Evolutionary conservation across 2,329 filamentous ascomycete species (phyloP).

Genomic region (Polychaeton citri): DNA sequence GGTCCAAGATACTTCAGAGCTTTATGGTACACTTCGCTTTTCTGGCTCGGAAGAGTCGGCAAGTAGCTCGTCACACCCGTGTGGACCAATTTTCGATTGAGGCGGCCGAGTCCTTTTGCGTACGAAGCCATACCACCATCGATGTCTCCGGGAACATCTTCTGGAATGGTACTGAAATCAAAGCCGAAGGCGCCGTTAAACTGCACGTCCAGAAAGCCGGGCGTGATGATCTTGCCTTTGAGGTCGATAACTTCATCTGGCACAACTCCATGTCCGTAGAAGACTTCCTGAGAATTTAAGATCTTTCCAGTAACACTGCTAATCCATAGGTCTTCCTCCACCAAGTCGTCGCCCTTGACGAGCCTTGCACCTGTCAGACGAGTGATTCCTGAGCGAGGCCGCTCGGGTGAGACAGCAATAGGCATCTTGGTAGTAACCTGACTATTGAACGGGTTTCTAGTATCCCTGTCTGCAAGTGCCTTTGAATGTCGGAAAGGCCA

Average conservation of each 20-base stretch:
- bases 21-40: conserved; percentile 67
- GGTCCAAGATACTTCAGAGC: conserved; percentile 68
- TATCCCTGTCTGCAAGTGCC: too few species aligned
- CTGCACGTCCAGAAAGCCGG: conserved; percentile 81
- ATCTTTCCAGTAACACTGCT: conserved; percentile 72
- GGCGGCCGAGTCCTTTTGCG: conserved; percentile 53
- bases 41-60: conserved; percentile 73
- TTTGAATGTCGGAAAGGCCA: too few species aligned
- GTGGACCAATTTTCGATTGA: conserved; percentile 58
- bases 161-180: conserved; percentile 71
- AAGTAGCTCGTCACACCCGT: conserved; percentile 83
- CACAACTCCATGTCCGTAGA: conserved; percentile 53
- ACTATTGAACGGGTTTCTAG: too few species aligned
- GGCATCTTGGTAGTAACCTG: too few species aligned
- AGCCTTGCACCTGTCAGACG: conserved; percentile 56
- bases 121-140: conserved; percentile 43
- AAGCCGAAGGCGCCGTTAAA: conserved; percentile 88
- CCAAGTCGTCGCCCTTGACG: conserved; percentile 52
- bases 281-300: conserved; percentile 51
- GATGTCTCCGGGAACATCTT: conserved; percentile 5
- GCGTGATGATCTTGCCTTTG: conserved; percentile 67
- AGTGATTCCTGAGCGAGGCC: conserved; percentile 44
- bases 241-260: conserved; percentile 70
- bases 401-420: conserved; percentile 25
- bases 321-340: conserved; percentile 78